Conservation (phyloP, 2,329 filamentous ascomycete genomes). For the Epichloe amarillans region DNA sequence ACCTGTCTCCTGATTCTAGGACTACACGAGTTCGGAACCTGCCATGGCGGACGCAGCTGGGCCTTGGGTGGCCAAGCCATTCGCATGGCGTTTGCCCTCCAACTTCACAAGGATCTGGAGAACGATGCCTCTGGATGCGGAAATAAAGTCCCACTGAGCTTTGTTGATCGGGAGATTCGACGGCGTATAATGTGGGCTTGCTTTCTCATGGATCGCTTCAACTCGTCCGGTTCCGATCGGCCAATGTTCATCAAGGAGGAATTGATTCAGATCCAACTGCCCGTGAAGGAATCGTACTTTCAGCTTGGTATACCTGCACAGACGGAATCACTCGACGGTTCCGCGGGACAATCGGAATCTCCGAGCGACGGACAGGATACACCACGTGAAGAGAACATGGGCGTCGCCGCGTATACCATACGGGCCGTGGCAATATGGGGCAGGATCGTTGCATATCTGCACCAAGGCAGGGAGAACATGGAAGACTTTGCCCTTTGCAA, state of each 20-base stretch:
- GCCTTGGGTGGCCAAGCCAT: slow-evolving; percentile 89
- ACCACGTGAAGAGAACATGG: slow-evolving; percentile 74
- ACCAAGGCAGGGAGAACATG: slow-evolving; percentile 76
- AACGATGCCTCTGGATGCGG: slow-evolving; percentile 54
- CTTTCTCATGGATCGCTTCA: slow-evolving; percentile 94
- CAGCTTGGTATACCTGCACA: slow-evolving; percentile 80
- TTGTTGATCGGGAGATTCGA: slow-evolving; percentile 85
- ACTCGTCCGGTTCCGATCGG: slow-evolving; percentile 85
- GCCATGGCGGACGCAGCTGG: slow-evolving; percentile 92
- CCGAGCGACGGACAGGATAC: slow-evolving; percentile 50
- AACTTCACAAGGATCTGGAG: slow-evolving; percentile 83
- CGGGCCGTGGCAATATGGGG: slow-evolving; percentile 81
- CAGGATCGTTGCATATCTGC: slow-evolving; percentile 76
- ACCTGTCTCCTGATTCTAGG: slow-evolving; percentile 82
- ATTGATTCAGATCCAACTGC: slow-evolving; percentile 76
- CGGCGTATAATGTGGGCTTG: slow-evolving; percentile 96
- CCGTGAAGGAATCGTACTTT: slow-evolving; percentile 81
- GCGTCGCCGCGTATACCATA: slow-evolving; percentile 82
- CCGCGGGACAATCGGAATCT: slow-evolving; percentile 47
- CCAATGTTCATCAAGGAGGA: slow-evolving; percentile 87
- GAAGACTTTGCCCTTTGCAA: slow-evolving; percentile 74
- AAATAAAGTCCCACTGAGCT: slow-evolving; percentile 59
- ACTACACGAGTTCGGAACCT: slow-evolving; percentile 92
- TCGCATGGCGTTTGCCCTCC: slow-evolving; percentile 90
- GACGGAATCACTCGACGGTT: slow-evolving; percentile 71